Percentiles rank a stretch among this genome's conserved stretches.
These are phyloP conservation scores for Rhodosporidiobolus sp. DNA, from an alignment of 768 basidiomycete genomes.

Conservation along the genomic window DNA sequence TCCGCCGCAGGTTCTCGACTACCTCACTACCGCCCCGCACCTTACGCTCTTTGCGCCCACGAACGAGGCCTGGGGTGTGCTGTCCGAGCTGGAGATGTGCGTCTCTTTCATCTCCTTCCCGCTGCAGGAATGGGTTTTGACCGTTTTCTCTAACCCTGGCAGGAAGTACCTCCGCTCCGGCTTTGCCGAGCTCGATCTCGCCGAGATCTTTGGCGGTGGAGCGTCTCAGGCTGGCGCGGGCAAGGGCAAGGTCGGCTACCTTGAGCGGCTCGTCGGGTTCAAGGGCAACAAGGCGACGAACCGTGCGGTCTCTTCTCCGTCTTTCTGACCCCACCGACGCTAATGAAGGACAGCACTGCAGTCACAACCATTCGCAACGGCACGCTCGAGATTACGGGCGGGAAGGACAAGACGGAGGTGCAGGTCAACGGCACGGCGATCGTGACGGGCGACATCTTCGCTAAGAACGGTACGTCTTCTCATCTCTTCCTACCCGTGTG, in stretches of 20 bases:
- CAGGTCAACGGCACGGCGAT: conserved; percentile 53
- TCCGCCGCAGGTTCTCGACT: conserved; percentile 61
- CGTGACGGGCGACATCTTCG: conserved; percentile 77
- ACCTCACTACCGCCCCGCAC: conserved; percentile 53
- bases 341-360: no score
- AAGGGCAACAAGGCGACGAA: neutral
- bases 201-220: conserved; percentile 73
- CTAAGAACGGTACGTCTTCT: conserved; percentile 63
- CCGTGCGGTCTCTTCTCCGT: neutral
- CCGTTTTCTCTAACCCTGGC: neutral
- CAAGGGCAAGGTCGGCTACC: conserved; percentile 47
- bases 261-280: conserved; percentile 40
- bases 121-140: neutral
- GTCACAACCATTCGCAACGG: conserved; percentile 54
- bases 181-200: conserved; percentile 76
- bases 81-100: conserved; percentile 68
- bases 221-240: conserved; percentile 53
- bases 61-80: conserved; percentile 73
- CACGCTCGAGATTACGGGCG: conserved; percentile 59
- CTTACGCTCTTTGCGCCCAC: conserved; percentile 86
- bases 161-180: conserved; percentile 80
- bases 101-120: neutral
- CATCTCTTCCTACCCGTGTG: neutral
- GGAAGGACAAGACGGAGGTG: conserved; percentile 53
- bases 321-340: no score